Percentiles rank a stretch among this genome's conserved stretches.
Evolutionary conservation across 1,284 basidiomycete species (phyloP).

Genomic region (Cystobasidium slooffiae): DNA sequence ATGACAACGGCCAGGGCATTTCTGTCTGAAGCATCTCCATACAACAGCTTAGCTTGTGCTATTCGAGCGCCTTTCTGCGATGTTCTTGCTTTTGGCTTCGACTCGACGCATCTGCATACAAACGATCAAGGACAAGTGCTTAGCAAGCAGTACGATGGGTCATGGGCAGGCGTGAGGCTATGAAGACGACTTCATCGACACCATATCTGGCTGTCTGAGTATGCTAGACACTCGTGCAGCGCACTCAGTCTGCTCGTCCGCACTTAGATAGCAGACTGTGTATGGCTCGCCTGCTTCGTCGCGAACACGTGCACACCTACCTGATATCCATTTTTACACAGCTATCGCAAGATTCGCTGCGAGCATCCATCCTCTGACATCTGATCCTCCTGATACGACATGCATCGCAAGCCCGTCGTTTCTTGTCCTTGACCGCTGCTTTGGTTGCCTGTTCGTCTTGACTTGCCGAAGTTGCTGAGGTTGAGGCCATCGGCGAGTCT

Average conservation of each 20-base stretch:
- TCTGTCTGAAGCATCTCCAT: slow-evolving; percentile 8
- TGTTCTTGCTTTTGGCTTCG: slow-evolving; percentile 25
- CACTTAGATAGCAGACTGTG: neutral
- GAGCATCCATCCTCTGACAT: slow-evolving; percentile 20
- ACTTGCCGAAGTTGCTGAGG: slow-evolving; percentile 11
- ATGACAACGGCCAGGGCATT: slow-evolving; percentile 8
- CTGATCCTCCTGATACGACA: slow-evolving; percentile 23
- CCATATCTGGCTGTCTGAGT: too few relatives aligned
- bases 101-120: slow-evolving; percentile 33
- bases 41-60: slow-evolving; percentile 39
- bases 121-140: neutral
- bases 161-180: neutral
- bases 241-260: neutral
- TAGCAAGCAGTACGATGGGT: neutral
- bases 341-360: slow-evolving; percentile 25
- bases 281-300: neutral
- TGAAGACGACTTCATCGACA: neutral
- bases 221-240: neutral
- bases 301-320: slow-evolving; percentile 17
- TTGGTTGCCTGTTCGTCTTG: slow-evolving; percentile 8
- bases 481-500: slow-evolving; percentile 12
- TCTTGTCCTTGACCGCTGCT: slow-evolving; percentile 16
- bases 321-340: slow-evolving; percentile 32
- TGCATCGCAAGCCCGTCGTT: slow-evolving; percentile 29
- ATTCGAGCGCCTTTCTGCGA: slow-evolving; percentile 39